Conservation (phyloP, 2,329 filamentous ascomycete genomes). For the Aspergillus ochraceoroseus region DNA sequence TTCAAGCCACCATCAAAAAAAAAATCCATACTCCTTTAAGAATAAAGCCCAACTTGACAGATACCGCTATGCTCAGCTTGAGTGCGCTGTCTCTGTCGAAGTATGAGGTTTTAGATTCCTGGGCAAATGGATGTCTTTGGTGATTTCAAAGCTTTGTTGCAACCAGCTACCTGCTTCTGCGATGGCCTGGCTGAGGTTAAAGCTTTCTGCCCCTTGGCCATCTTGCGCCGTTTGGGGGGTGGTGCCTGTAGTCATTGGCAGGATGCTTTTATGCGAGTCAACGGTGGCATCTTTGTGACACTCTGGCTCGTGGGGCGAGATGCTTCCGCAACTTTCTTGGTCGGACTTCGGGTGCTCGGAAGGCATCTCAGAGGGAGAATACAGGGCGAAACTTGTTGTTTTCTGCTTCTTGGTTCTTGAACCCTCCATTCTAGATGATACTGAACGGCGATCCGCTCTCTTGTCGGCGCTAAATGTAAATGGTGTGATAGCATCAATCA, state of each 20-base stretch:
- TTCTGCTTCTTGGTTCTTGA: conserved; percentile 20
- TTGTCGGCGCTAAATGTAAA: conserved; percentile 38
- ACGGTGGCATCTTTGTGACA: conserved; percentile 13
- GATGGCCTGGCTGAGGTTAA: conserved; percentile 44
- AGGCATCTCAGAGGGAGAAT: conserved; percentile 6
- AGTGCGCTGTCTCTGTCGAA: too few relatives aligned
- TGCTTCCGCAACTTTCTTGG: conserved; percentile 10
- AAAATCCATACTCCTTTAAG: too few relatives aligned
- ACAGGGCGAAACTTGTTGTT: conserved; percentile 19
- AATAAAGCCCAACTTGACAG: too few relatives aligned
- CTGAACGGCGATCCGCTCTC: conserved; percentile 17
- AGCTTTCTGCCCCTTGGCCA: conserved; percentile 38
- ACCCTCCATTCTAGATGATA: conserved; percentile 7
- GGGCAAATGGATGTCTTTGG: conserved; percentile 30
- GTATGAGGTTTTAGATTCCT: conserved; percentile 15
- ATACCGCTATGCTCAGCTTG: too few relatives aligned
- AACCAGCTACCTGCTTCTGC: conserved; percentile 45
- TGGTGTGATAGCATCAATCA: conserved; percentile 40
- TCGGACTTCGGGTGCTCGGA: conserved; percentile 4
- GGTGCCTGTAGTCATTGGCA: conserved; percentile 34
- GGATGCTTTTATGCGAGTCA: conserved; percentile 16
- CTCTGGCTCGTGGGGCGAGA: conserved; percentile 6
- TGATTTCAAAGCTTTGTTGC: conserved; percentile 42
- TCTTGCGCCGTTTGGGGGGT: conserved; percentile 34
- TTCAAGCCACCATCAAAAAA: too few relatives aligned